A percentile compares a stretch with the other conserved stretches of the same genome.
Conservation (phyloP, 164 flowering plant genomes). For the Nymphaea thermarum region DNA sequence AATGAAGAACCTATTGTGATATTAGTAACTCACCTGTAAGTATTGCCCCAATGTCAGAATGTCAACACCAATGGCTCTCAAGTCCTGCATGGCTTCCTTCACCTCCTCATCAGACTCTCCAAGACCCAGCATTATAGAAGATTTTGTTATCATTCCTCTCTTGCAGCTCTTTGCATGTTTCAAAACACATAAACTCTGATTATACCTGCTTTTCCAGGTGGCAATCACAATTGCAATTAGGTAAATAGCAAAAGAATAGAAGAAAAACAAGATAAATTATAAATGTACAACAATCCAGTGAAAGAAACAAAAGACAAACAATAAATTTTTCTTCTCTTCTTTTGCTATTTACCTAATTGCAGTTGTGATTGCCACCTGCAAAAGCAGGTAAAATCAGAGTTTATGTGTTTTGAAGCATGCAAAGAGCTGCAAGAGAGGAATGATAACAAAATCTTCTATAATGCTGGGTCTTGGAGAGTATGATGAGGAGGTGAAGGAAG, state of each 20-base stretch:
- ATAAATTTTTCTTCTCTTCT: too few species aligned
- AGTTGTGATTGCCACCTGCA: neutral
- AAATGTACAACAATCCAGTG: too few species aligned
- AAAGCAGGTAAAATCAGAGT: constrained; percentile 77
- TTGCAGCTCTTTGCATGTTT: constrained; percentile 71
- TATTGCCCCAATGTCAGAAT: constrained; percentile 91
- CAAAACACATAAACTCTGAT: constrained; percentile 78
- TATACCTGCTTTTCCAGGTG: constrained; percentile 41
- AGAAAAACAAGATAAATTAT: too few species aligned
- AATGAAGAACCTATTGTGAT: neutral
- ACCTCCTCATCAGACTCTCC: constrained; percentile 89
- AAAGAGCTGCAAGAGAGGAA: constrained; percentile 61
- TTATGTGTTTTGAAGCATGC: constrained; percentile 76
- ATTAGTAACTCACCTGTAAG: constrained; percentile 42
- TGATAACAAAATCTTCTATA: constrained; percentile 87
- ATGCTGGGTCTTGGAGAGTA: constrained; percentile 97
- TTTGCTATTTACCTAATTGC: too few species aligned
- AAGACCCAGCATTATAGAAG: constrained; percentile 95
- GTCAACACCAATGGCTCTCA: constrained; percentile 81
- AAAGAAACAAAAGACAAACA: too few species aligned
- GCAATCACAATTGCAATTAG: too few species aligned
- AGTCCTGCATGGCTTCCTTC: constrained; percentile 72
- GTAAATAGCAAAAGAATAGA: too few species aligned
- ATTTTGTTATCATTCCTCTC: constrained; percentile 78
- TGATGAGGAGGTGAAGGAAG: constrained; percentile 74